Evolutionary conservation across 1,284 basidiomycete genomes (phyloP).

Genomic region (Trichosporon inkin): DNA sequence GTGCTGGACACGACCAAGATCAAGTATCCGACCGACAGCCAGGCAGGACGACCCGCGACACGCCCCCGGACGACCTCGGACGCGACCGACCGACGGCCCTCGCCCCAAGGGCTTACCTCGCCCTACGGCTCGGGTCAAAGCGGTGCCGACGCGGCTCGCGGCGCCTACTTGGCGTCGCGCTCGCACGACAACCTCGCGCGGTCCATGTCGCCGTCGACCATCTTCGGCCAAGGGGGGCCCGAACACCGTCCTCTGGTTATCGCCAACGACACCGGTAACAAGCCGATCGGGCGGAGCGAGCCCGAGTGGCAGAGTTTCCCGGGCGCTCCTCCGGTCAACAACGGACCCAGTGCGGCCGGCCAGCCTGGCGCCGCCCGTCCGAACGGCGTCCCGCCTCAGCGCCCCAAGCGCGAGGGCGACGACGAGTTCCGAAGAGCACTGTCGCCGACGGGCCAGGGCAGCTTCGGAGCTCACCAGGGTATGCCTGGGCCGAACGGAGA

Average conservation of each 20-base stretch:
- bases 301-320: slow-evolving; percentile 18
- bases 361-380: slow-evolving; percentile 7
- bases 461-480: slow-evolving; percentile 13
- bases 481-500: slow-evolving; percentile 8
- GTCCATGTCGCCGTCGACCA: slow-evolving; percentile 30
- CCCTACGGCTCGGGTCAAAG: slow-evolving; percentile 11
- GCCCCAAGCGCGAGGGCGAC: slow-evolving; percentile 65
- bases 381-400: slow-evolving; percentile 56
- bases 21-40: slow-evolving; percentile 70
- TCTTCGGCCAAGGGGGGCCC: slow-evolving; percentile 7
- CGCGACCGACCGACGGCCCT: slow-evolving; percentile 17
- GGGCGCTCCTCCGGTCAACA: slow-evolving; percentile 57
- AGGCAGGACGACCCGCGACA: slow-evolving; percentile 4
- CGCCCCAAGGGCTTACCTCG: background rate
- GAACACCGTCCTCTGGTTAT: slow-evolving; percentile 24
- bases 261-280: slow-evolving; percentile 21
- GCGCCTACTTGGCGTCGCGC: slow-evolving; percentile 20
- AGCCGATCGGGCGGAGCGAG: slow-evolving; percentile 18
- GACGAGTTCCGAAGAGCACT: slow-evolving; percentile 52
- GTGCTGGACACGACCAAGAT: slow-evolving; percentile 95
- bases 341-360: slow-evolving; percentile 60
- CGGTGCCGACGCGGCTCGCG: slow-evolving; percentile 1
- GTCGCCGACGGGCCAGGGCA: slow-evolving; percentile 51
- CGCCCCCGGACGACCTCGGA: slow-evolving; percentile 24
- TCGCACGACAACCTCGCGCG: slow-evolving; percentile 35